These are phyloP conservation scores for Marchantia paleacea DNA, from an alignment of 225 moss, liverwort and hornwort species.

Conservation along the genomic window DNA sequence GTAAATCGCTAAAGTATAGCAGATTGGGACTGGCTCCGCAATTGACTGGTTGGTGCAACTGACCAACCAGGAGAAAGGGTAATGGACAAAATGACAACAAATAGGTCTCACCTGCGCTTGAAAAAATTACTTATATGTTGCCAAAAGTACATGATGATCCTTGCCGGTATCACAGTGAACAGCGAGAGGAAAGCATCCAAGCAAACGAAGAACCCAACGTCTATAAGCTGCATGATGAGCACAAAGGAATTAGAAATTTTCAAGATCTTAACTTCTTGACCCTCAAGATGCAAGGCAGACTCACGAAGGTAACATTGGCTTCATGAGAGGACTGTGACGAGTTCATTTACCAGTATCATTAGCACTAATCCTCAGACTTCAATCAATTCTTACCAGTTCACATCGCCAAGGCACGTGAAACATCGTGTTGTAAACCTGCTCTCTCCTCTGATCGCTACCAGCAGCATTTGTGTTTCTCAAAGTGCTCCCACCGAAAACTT, in stretches of 20 bases:
- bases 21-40: not conserved
- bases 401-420: slow-evolving; percentile 99
- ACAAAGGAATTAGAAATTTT: not conserved
- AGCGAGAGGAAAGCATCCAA: slow-evolving; percentile 97
- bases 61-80: not conserved
- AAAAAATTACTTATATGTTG: slow-evolving; percentile 46
- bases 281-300: not conserved
- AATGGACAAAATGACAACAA: not conserved
- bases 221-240: slow-evolving; percentile 80
- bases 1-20: not conserved
- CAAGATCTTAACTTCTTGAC: not conserved
- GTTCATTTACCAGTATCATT: not conserved
- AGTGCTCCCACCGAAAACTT: slow-evolving; percentile 72
- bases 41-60: not conserved
- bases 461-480: slow-evolving; percentile 69
- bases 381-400: slow-evolving; percentile 70
- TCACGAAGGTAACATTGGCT: not conserved
- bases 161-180: slow-evolving; percentile 91
- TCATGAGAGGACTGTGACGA: not conserved
- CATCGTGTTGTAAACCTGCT: slow-evolving; percentile 96
- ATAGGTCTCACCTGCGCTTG: slow-evolving; percentile 60
- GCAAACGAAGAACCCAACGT: slow-evolving; percentile 97
- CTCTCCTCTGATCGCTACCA: slow-evolving; percentile 82
- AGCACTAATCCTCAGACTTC: not conserved
- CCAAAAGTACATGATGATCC: slow-evolving; percentile 85